Evolutionary conservation across 2,329 filamentous ascomycete species (phyloP).

Genomic region (Akanthomyces uredinophilus): DNA sequence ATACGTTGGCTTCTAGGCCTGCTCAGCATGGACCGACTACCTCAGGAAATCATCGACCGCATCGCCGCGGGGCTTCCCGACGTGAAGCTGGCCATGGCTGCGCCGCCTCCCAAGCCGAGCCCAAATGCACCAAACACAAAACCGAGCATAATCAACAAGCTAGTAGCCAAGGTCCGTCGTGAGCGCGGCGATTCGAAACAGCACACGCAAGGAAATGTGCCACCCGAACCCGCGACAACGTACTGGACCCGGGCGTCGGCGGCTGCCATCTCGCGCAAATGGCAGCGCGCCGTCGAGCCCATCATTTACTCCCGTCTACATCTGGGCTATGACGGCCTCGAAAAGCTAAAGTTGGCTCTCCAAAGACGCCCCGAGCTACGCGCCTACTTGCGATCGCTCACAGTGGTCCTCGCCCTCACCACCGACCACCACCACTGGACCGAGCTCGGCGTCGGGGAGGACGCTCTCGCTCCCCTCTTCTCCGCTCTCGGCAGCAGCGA

Average conservation of each 20-base stretch:
- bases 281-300: conserved; percentile 5
- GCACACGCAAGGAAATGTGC: not conserved
- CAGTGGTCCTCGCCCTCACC: not conserved
- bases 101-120: not conserved
- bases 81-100: not conserved
- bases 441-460: not conserved
- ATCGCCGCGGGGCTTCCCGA: conserved; percentile 1
- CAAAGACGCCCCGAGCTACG: not conserved
- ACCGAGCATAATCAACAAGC: not conserved
- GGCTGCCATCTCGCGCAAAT: not conserved
- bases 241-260: not conserved
- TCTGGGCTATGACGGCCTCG: not conserved
- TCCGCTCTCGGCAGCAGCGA: not conserved
- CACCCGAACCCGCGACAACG: not conserved
- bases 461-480: not conserved
- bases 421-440: not conserved
- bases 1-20: too few relatives aligned
- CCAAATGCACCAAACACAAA: not conserved
- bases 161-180: not conserved
- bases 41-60: conserved; percentile 8
- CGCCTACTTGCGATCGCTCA: not conserved
- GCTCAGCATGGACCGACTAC: conserved; percentile 2
- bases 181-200: not conserved
- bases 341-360: not conserved
- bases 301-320: conserved; percentile 1